Percentiles rank a stretch among this genome's conserved stretches.
Evolutionary conservation across 148 eudicot genomes (phyloP).

Genomic region (Vaccinium vitisidaea): DNA sequence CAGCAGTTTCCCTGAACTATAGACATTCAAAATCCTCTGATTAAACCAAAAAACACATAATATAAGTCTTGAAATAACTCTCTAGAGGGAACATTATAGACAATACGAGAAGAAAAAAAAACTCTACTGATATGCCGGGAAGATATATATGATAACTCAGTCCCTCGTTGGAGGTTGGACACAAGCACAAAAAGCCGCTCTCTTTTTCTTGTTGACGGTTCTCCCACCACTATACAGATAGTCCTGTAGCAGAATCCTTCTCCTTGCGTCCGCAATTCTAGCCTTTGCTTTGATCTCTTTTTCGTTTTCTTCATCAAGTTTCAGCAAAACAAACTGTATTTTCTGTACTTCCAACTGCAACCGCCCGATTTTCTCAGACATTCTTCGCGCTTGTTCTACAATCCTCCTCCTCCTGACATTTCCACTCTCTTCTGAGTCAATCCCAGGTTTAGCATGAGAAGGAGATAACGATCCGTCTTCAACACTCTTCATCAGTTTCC

Average conservation of each 20-base stretch:
- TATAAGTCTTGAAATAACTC: conserved; percentile 9
- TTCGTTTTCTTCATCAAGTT: conserved; percentile 44
- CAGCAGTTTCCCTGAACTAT: conserved; percentile 26
- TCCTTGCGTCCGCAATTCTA: conserved; percentile 44
- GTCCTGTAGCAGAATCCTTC: conserved; percentile 59
- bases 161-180: conserved; percentile 63
- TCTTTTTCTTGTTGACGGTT: conserved; percentile 58
- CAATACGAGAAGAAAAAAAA: not conserved
- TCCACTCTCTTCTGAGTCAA: conserved; percentile 48
- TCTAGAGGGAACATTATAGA: conserved; percentile 12
- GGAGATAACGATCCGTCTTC: conserved; percentile 52
- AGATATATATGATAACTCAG: not conserved
- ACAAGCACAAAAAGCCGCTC: conserved; percentile 63
- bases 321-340: conserved; percentile 68
- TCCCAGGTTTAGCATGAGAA: conserved; percentile 32
- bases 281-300: conserved; percentile 41
- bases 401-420: conserved; percentile 52
- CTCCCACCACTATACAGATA: conserved; percentile 63
- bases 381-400: conserved; percentile 63
- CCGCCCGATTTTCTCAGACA: conserved; percentile 82
- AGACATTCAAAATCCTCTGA: conserved; percentile 15
- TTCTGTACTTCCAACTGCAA: conserved; percentile 89
- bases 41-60: not conserved
- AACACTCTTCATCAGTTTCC: conserved; percentile 59
- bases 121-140: not conserved